These are phyloP conservation scores for Coelastrella sp. DNA, from an alignment of 139 green algal genomes.

Conservation along the genomic window DNA sequence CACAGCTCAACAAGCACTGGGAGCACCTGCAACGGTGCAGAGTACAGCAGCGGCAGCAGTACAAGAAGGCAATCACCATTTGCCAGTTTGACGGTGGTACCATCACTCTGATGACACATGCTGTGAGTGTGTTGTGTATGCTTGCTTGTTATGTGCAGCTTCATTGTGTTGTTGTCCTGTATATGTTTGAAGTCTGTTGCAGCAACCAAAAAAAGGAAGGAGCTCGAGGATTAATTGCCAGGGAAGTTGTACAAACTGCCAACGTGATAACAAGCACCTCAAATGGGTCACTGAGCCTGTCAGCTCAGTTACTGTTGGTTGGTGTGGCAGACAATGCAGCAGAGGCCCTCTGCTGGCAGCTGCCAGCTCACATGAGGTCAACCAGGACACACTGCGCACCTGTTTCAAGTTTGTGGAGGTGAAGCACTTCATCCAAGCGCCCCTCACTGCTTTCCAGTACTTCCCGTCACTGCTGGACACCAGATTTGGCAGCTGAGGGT, in stretches of 20 bases:
- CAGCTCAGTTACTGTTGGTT: no score
- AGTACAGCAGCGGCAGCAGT: neutral
- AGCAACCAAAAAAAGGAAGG: no score
- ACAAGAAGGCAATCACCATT: neutral
- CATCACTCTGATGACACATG: neutral
- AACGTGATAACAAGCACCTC: no score
- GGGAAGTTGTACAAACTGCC: no score
- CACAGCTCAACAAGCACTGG: neutral
- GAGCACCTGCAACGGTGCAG: neutral
- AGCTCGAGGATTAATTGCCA: no score
- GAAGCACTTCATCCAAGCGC: conserved; percentile 43
- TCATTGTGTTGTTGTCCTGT: no score
- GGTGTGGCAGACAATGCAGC: no score
- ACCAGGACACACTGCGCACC: neutral
- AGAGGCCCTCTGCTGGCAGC: no score
- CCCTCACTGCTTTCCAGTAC: conserved; percentile 17
- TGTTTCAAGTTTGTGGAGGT: conserved; percentile 23
- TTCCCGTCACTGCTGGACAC: neutral
- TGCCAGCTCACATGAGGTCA: no score
- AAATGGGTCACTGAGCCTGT: no score
- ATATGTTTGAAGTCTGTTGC: no score
- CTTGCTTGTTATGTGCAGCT: no score
- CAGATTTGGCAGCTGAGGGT: neutral
- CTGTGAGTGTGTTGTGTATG: neutral
- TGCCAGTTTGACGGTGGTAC: neutral